Conservation (phyloP, 306 rosid genomes). For the Vicia faba region DNA sequence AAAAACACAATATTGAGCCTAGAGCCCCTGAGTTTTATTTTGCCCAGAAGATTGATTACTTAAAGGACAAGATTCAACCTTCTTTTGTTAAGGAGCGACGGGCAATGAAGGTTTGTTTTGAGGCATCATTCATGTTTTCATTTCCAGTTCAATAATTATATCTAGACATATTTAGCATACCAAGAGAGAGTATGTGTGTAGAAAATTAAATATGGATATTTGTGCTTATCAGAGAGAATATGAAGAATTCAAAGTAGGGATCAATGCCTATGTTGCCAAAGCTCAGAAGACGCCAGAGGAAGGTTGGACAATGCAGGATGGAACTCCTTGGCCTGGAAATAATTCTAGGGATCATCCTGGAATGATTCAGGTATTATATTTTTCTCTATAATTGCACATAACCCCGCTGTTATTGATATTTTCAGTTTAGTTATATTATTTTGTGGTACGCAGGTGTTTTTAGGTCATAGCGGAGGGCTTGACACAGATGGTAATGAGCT, state of each 20-base stretch:
- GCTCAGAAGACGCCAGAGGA: conserved; percentile 99
- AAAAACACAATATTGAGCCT: conserved; percentile 91
- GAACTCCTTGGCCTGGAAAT: conserved; percentile 99
- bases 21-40: conserved; percentile 99
- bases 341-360: conserved; percentile 99
- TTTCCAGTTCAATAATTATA: conserved; percentile 26
- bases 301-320: conserved; percentile 99
- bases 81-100: conserved; percentile 97
- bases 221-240: conserved; percentile 82
- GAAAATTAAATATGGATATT: conserved; percentile 24
- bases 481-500: conserved; percentile 99
- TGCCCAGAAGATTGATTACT: conserved; percentile 94
- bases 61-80: conserved; percentile 96
- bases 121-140: conserved; percentile 16
- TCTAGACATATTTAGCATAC: not conserved
- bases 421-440: conserved; percentile 29
- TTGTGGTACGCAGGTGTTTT: conserved; percentile 73
- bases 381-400: conserved; percentile 26
- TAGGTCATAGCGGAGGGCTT: conserved; percentile 98
- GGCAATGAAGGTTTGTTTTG: conserved; percentile 80
- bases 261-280: conserved; percentile 91
- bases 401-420: conserved; percentile 2
- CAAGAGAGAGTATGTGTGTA: not conserved
- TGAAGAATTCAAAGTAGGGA: conserved; percentile 91
- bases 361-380: conserved; percentile 86